These are phyloP conservation scores for Delonix regia DNA, from an alignment of 306 rosid species.

Conservation along the genomic window DNA sequence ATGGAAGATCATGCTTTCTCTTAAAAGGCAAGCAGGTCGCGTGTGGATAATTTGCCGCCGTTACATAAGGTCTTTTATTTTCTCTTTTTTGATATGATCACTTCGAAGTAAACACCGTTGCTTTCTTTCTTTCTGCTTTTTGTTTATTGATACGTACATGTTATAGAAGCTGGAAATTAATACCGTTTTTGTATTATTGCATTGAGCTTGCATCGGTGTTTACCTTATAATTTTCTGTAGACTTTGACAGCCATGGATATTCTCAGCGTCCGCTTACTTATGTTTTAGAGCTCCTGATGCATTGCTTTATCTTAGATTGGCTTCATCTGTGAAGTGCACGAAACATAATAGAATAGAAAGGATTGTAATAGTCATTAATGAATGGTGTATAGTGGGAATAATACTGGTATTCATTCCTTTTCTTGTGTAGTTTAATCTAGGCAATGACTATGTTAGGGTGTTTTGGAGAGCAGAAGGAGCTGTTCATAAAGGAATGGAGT, in stretches of 20 bases:
- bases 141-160: not conserved
- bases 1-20: constrained; percentile 66
- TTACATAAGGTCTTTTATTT: constrained; percentile 63
- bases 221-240: not conserved
- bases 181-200: not conserved
- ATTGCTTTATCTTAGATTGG: not conserved
- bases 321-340: not conserved
- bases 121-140: constrained; percentile 2
- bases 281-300: not conserved
- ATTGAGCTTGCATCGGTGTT: not conserved
- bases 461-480: constrained; percentile 24
- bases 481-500: constrained; percentile 18
- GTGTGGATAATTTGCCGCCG: constrained; percentile 57
- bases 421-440: not conserved
- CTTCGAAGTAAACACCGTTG: not conserved
- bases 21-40: constrained; percentile 54
- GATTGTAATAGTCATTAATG: not conserved
- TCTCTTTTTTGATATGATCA: not conserved
- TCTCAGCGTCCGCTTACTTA: not conserved
- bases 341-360: not conserved
- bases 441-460: not conserved
- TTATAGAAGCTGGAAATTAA: not conserved
- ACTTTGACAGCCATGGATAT: not conserved
- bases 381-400: not conserved
- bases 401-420: not conserved